Evolutionary conservation across 495 filamentous ascomycete species (phyloP).

Genomic region (Copromyces sp.): DNA sequence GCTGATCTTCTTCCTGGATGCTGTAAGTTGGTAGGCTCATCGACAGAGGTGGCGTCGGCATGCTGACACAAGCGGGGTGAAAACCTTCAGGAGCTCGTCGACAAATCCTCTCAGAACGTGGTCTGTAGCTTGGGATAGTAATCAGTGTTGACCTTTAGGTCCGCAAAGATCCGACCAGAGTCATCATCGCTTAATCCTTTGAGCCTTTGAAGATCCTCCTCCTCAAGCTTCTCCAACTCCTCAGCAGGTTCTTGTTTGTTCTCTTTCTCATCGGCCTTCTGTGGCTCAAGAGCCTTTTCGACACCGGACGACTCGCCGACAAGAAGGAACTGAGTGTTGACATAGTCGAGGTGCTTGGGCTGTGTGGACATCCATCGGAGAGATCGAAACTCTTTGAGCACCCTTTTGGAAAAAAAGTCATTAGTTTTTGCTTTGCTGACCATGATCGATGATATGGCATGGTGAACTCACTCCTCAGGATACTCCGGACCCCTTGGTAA

Average conservation of each 20-base stretch:
- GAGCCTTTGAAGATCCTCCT: conserved; percentile 34
- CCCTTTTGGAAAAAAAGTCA: conserved; percentile 25
- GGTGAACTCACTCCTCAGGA: conserved; percentile 52
- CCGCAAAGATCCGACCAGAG: conserved; percentile 30
- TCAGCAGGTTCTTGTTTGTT: conserved; percentile 51
- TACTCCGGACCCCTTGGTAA: conserved; percentile 61
- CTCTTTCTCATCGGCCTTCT: conserved; percentile 44
- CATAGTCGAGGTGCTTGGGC: conserved; percentile 69
- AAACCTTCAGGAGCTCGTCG: background rate
- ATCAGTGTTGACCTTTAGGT: conserved; percentile 28
- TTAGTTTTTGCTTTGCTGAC: conserved; percentile 2
- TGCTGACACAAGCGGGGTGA: background rate
- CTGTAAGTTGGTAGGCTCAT: background rate
- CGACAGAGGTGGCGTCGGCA: background rate
- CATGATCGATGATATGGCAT: background rate
- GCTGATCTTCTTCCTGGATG: background rate
- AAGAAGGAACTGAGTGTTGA: conserved; percentile 71
- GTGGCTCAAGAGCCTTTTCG: conserved; percentile 49
- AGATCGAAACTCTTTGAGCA: conserved; percentile 63
- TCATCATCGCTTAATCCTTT: conserved; percentile 25
- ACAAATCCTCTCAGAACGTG: conserved; percentile 20
- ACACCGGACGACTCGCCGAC: conserved; percentile 63
- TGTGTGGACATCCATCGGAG: conserved; percentile 64
- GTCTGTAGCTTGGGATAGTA: conserved; percentile 35
- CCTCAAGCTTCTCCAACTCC: conserved; percentile 34